Evolutionary conservation across 2,329 filamentous ascomycete genomes (phyloP).

Genomic region (Pochonia chlamydosporia): DNA sequence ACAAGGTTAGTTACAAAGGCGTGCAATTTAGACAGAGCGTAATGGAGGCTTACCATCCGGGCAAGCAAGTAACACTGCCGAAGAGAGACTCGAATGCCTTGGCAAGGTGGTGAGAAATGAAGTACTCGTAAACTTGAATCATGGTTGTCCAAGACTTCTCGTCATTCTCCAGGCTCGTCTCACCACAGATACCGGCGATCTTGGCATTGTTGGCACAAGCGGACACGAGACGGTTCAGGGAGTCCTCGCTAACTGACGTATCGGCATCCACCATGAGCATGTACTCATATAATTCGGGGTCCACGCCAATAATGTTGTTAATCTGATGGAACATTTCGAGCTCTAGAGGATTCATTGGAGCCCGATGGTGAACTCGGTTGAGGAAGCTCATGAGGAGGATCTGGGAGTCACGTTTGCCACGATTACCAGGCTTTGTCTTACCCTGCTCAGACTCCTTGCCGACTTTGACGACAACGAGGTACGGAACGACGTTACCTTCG

Average conservation of each 20-base stretch:
- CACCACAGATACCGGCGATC: conserved; percentile 95
- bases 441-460: conserved; percentile 92
- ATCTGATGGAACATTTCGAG: conserved; percentile 98
- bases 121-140: conserved; percentile 99
- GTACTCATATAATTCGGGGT: conserved; percentile 96
- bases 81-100: conserved; percentile 98
- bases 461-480: conserved; percentile 92
- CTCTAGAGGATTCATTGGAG: conserved; percentile 92
- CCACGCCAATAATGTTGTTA: conserved; percentile 98
- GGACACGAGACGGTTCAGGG: conserved; percentile 85
- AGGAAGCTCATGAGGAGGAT: conserved; percentile 95
- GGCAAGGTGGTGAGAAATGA: conserved; percentile 92
- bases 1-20: background rate
- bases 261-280: conserved; percentile 97
- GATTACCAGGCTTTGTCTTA: conserved; percentile 91
- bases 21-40: background rate
- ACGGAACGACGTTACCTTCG: conserved; percentile 95
- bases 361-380: conserved; percentile 91
- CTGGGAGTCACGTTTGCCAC: conserved; percentile 97
- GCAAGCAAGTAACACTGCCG: conserved; percentile 96
- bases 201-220: conserved; percentile 90
- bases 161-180: conserved; percentile 94
- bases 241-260: conserved; percentile 88
- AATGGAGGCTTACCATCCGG: conserved; percentile 97
- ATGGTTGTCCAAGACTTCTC: conserved; percentile 97